Conservation (phyloP, 2,329 filamentous ascomycete species). For the Apiospora malaysiana region DNA sequence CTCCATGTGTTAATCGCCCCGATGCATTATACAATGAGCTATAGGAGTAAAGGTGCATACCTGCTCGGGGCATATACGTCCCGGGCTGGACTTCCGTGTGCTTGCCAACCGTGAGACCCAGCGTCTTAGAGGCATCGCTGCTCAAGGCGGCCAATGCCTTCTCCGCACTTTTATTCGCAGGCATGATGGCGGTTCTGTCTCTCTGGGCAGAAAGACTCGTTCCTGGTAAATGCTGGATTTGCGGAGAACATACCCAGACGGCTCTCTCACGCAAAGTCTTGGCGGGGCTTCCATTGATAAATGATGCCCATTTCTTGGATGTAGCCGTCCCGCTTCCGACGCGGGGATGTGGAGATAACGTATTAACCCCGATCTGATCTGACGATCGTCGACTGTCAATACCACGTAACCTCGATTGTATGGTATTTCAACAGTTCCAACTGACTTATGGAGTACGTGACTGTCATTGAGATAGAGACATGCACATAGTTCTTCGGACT, state of each 20-base stretch:
- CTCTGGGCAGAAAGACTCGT: background rate
- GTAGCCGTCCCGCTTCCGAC: constrained; percentile 5
- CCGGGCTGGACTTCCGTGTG: constrained; percentile 8
- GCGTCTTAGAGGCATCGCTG: constrained; percentile 15
- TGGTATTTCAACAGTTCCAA: background rate
- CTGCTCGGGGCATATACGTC: constrained; percentile 18
- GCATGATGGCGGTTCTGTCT: constrained; percentile 5
- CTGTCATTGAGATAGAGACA: background rate
- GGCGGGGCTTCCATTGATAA: background rate
- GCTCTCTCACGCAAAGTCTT: background rate
- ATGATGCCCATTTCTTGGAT: background rate
- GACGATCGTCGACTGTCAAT: background rate
- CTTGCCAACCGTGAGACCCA: constrained; percentile 15
- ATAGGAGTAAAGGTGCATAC: too few relatives aligned
- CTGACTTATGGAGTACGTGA: background rate
- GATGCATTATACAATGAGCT: too few relatives aligned
- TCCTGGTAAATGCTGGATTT: background rate
- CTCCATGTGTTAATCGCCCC: background rate
- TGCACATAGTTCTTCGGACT: too few relatives aligned
- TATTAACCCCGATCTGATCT: background rate
- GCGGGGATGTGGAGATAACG: constrained; percentile 7
- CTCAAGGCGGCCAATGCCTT: constrained; percentile 19
- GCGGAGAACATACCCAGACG: background rate
- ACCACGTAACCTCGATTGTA: background rate
- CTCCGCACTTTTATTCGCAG: constrained; percentile 9